Evolutionary conservation across 192 early-diverging fungal genomes (phyloP).

Genomic region (Funneliformis geosporum): DNA sequence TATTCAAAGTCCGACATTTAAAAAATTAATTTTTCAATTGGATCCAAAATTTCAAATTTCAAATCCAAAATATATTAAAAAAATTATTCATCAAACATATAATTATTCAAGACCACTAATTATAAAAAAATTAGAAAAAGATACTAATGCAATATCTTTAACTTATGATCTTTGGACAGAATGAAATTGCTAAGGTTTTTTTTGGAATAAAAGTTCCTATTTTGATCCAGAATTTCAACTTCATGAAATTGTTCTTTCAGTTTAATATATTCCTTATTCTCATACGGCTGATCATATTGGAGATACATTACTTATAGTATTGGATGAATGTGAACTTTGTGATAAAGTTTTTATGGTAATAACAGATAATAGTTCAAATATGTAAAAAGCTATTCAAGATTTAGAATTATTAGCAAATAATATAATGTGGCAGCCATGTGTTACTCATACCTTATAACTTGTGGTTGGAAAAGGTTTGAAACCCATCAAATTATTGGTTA

Average conservation of each 20-base stretch:
- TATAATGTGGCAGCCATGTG: no score
- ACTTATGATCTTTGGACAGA: conserved; percentile 4
- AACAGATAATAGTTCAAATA: background rate
- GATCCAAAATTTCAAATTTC: no score
- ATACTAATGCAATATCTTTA: background rate
- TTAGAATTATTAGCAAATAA: no score
- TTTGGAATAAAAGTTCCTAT: background rate
- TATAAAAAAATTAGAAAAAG: no score
- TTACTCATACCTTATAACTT: no score
- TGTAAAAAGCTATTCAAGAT: background rate
- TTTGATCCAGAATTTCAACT: background rate
- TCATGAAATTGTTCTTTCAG: background rate
- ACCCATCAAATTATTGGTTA: no score
- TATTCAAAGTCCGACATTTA: no score
- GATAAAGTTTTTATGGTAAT: background rate
- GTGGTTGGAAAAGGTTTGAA: no score
- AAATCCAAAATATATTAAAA: no score
- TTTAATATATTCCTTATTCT: background rate
- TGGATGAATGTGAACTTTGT: background rate
- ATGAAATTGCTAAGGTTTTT: background rate
- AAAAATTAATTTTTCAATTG: no score
- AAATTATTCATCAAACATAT: no score
- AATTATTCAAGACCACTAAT: no score
- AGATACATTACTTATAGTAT: background rate
- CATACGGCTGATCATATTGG: background rate